Percentiles rank a stretch among this genome's conserved stretches.
phyloP scores from a whole-genome alignment of 495 filamentous ascomycete genomes.

The Chaetomium cochliodes region DNA sequence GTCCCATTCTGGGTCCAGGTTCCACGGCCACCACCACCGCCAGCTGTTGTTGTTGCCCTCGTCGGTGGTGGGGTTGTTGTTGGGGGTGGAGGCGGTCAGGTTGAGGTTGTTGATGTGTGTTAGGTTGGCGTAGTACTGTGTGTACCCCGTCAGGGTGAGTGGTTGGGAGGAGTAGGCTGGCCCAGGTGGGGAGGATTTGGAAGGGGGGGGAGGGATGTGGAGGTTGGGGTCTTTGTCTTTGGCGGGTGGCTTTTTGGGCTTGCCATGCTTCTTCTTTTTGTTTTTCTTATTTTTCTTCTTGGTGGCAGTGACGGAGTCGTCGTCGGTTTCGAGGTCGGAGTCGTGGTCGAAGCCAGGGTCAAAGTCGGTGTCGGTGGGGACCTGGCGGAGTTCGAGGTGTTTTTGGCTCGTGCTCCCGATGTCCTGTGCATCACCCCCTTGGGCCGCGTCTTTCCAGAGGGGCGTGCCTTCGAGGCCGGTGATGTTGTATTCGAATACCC shows the following conservation, averaged over 20 bases:
- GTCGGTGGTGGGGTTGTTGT: not conserved
- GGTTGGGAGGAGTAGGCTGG: conserved; percentile 90
- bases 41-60: no score
- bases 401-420: not conserved
- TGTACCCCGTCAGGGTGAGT: conserved; percentile 71
- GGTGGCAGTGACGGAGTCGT: conserved; percentile 15
- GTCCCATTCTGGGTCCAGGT: not conserved
- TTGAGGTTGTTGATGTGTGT: conserved; percentile 71
- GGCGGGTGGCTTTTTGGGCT: conserved; percentile 38
- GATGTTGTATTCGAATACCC: conserved; percentile 91
- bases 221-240: conserved; percentile 59
- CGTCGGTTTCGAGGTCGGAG: conserved; percentile 10
- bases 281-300: conserved; percentile 53
- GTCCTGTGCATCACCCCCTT: no score
- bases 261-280: conserved; percentile 35
- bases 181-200: conserved; percentile 71
- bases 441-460: conserved; percentile 38
- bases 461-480: conserved; percentile 63
- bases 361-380: not conserved
- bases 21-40: conserved; percentile 24
- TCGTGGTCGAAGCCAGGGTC: conserved; percentile 5
- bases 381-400: conserved; percentile 12
- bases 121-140: conserved; percentile 91
- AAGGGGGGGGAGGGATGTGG: conserved; percentile 67
- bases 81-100: conserved; percentile 8